Evolutionary conservation across 2,329 filamentous ascomycete genomes (phyloP), one percentile per base, ranked within the genome.

Genomic region (Cordyceps militaris): DNA sequence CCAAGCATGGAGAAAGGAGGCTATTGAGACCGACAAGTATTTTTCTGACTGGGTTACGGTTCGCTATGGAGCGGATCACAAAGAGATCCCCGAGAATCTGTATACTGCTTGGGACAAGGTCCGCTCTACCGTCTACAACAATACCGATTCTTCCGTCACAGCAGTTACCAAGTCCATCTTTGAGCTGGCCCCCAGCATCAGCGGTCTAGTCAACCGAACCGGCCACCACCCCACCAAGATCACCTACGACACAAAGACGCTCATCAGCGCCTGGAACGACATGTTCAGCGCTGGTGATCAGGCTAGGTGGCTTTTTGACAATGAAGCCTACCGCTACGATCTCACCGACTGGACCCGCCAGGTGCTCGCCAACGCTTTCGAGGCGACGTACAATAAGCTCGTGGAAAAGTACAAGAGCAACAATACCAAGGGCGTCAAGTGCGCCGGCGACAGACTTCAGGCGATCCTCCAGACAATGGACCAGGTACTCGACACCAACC

Each of bases 331-430:
- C 62, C 66, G 66, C 11, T 72, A 77, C 61, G 77, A 79, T 57
- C 63, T 78, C 38, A 70, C 75, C 19, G 76, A 79, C 61, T 65
- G 78, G 13, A 76, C 75, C 4, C 70, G 77, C 10, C 76, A 79
- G 63, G 73, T 78, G 14, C 61, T 78, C 34, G 69, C 70, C 32
- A 77, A 79, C 63, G 68, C 69, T 7, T 79, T 79, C 61, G 67
- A 69, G 9, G 60, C 67, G 0, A 51, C 69, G 3, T 76, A 76
- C 63, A 61, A 56, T 1, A 56, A 65, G 16, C 66, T 78, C 10
- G 64, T 76, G 6, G 51, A 61, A 0, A 63, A 68, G 4, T 74
- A 71, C 59, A 71, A 70, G 43, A 61, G 59, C 19, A 36, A 28
- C 2, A 43, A 53, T 13, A 43, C 32, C 34, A 34, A 32, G 4